Evolutionary conservation across 2,329 filamentous ascomycete species (phyloP).

Genomic region (Aspergillus persii): DNA sequence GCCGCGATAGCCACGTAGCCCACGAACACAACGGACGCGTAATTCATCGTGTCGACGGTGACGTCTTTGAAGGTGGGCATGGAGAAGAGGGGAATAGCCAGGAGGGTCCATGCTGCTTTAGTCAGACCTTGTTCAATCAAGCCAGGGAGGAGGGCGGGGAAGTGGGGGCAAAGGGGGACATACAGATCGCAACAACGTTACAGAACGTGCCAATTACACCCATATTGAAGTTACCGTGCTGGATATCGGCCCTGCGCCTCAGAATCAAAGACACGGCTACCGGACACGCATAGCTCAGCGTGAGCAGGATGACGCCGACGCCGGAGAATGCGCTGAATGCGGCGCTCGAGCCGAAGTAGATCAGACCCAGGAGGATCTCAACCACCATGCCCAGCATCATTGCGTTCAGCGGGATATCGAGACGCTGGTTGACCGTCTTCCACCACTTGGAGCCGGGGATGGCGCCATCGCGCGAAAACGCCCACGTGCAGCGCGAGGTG

Average conservation of each 20-base stretch:
- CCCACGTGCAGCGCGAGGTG: slow-evolving; percentile 68
- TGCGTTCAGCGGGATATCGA: slow-evolving; percentile 68
- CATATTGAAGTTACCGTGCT: slow-evolving; percentile 46
- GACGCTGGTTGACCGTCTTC: slow-evolving; percentile 60
- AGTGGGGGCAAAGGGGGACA: slow-evolving; percentile 23
- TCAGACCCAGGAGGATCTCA: slow-evolving; percentile 68
- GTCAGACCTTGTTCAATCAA: background rate
- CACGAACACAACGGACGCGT: slow-evolving; percentile 71
- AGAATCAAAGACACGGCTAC: slow-evolving; percentile 61
- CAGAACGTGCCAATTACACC: slow-evolving; percentile 60
- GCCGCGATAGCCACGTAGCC: slow-evolving; percentile 61
- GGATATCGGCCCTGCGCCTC: slow-evolving; percentile 59
- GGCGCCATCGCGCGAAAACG: slow-evolving; percentile 69
- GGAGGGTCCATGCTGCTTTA: slow-evolving; percentile 55
- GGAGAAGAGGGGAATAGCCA: slow-evolving; percentile 70
- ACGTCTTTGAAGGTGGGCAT: slow-evolving; percentile 57
- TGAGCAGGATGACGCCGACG: slow-evolving; percentile 75
- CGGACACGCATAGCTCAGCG: slow-evolving; percentile 65
- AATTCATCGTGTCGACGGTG: slow-evolving; percentile 63
- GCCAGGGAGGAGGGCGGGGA: background rate
- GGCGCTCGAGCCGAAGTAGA: slow-evolving; percentile 74
- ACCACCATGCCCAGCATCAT: slow-evolving; percentile 65
- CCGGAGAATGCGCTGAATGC: slow-evolving; percentile 80
- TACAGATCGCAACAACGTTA: slow-evolving; percentile 66
- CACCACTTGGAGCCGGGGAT: slow-evolving; percentile 67